Percentiles rank a stretch among this genome's conserved stretches.
phyloP scores from a whole-genome alignment of 129 eudicot genomes.

The Sambucus nigra region DNA sequence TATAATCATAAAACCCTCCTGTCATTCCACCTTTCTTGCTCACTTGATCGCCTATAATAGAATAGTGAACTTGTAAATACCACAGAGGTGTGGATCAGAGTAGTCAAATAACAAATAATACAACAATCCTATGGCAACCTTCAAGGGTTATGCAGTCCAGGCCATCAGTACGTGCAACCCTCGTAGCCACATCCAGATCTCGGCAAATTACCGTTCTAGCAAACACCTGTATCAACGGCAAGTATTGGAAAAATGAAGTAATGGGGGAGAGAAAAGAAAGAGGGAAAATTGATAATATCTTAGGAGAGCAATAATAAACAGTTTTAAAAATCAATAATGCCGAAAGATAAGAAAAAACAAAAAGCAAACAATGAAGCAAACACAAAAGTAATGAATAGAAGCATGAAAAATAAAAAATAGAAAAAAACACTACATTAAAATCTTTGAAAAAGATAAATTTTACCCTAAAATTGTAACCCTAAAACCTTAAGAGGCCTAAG shows the following conservation, averaged over 20 bases:
- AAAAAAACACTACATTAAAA: no score
- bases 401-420: no score
- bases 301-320: no score
- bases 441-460: no score
- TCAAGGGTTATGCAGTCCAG: slow-evolving; percentile 93
- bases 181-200: slow-evolving; percentile 93
- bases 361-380: no score
- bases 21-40: slow-evolving; percentile 99
- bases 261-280: no score
- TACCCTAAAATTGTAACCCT: no score
- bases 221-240: slow-evolving; percentile 45
- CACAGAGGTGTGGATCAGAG: slow-evolving; percentile 1
- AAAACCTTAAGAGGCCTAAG: no score
- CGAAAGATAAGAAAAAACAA: no score
- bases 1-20: slow-evolving; percentile 91
- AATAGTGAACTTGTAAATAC: slow-evolving; percentile 7
- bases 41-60: slow-evolving; percentile 83
- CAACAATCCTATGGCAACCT: slow-evolving; percentile 33
- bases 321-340: no score
- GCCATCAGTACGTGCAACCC: slow-evolving; percentile 84
- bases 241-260: no score
- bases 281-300: background rate
- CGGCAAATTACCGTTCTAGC: slow-evolving; percentile 92
- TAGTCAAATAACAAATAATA: background rate
- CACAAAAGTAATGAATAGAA: no score